Base-by-base conservation (phyloP, 345 rosid species). In the Theobroma cacao region DNA sequence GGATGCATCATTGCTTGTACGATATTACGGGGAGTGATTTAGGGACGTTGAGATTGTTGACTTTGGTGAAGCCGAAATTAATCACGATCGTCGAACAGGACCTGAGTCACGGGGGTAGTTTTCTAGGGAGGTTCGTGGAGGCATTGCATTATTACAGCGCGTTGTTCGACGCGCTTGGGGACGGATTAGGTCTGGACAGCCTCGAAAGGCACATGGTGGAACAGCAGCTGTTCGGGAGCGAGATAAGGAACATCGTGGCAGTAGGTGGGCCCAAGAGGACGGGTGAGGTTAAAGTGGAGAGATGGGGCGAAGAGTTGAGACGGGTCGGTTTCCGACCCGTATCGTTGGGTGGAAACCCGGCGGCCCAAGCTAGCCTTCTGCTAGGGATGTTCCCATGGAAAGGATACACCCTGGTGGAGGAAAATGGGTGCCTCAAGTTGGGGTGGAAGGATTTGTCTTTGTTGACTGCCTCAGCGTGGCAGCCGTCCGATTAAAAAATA, bases 61-160 rank as follows among this genome's bases (percentile, higher is more conserved):
- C 84, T 78, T 62, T 85, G 85, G 17, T 93, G 78, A 84, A 86
- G 80, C 99, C 98, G 26, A 93, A 86, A 79, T 75, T 95, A 81
- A 79, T 95, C 63, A 95, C 97, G 72, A 88, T 88, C 83, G 96
- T 93, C 28, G 98, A 95, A 78, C 99, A 93, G 74, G 99, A 95
- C 70, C 78, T 93, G 69, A 92, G 92, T 72, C 91, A 90, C 75
- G 90, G 84, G 7, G 94, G 93, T 8, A 85, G 87, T 86, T 95
- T 95, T 72, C 69, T 95, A 2, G 94, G 91, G 64, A 83, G 99
- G 71, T 95, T 95, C 72, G 98, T 95, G 26, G 98, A 92, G 88
- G 98, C 99, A 15, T 80, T 95, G 74, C 99, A 95, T 86, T 93
- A 95, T 60, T 95, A 93, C 76, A 95, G 99, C 89, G 97, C 99